Evolutionary conservation across 768 basidiomycete genomes (phyloP), one percentile per base, ranked within the genome.

Genomic region (Auriscalpium microsporum): DNA sequence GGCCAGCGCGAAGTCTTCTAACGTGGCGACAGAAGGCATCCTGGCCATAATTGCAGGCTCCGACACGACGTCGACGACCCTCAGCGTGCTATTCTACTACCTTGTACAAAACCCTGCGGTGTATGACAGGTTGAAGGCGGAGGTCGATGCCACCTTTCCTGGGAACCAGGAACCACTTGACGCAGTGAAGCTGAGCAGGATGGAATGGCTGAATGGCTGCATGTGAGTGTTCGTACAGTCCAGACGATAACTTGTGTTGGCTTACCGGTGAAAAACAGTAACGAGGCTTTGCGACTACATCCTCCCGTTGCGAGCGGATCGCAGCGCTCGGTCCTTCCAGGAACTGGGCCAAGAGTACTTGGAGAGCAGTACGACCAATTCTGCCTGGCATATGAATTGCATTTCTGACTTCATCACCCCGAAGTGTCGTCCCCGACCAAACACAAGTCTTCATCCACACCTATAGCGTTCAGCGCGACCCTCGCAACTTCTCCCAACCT

Each of bases 1-100:
- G 28, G 8, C 13, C 11, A 19, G 35, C 19, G 28, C 28, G 28
- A 28, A 28, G 28, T 7, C 28, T 4, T 28, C 28, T 36, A 13
- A 2, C 14, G 33, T 77, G 16, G 56, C 68, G 5, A 69, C 71
- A 38, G 72, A 78, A 57, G 75, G 55, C 10, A 21, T 34, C 0
- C 59, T 77, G 33, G 72, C 71, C 9, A 71, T 77, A 37, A 53
- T 73, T 42, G 76, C 76, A 2, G 76, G 76, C 11, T 69, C 74
- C 0, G 76, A 77, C 53, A 75, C 76, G 3, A 74, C 71, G 1
- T 68, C 72, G 16, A 70, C 66, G 19, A 64, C 65, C 8, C 59
- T 77, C 19, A 57, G 64, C 8, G 63, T 67, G n/a, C 37, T 73
- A 0, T 60, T 75, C 35, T 73, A 67, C 56, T 70, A 65, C 58